Evolutionary conservation across 148 eudicot genomes (phyloP).

Genomic region (Fagopyrum homotropicum): DNA sequence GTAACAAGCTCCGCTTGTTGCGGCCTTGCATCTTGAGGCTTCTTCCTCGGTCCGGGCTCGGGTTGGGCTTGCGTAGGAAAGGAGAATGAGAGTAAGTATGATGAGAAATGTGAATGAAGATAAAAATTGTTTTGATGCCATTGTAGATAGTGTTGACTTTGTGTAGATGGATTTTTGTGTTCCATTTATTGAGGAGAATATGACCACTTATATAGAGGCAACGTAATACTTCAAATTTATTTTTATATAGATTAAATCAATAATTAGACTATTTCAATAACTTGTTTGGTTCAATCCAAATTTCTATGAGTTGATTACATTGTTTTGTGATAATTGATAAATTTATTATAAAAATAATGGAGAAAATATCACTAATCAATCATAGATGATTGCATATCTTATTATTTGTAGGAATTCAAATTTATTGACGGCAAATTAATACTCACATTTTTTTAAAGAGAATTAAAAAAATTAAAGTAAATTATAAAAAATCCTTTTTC

Average conservation of each 20-base stretch:
- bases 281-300: background rate
- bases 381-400: too few relatives aligned
- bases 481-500: too few relatives aligned
- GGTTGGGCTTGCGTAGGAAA: background rate
- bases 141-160: background rate
- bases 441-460: too few relatives aligned
- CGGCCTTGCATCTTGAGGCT: background rate
- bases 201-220: background rate
- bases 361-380: too few relatives aligned
- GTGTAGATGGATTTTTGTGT: background rate
- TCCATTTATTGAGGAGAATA: background rate
- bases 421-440: too few relatives aligned
- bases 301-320: background rate
- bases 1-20: slow-evolving; percentile 8
- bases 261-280: too few relatives aligned
- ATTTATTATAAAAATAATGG: too few relatives aligned
- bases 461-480: too few relatives aligned
- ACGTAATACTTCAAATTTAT: background rate
- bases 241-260: too few relatives aligned
- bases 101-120: background rate
- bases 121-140: background rate
- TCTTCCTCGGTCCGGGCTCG: background rate
- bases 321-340: background rate
- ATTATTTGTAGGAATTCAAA: too few relatives aligned
- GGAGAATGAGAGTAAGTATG: background rate